Base-by-base conservation (phyloP, 192 early-diverging fungal genomes). In the Backusella tuberculispora region DNA sequence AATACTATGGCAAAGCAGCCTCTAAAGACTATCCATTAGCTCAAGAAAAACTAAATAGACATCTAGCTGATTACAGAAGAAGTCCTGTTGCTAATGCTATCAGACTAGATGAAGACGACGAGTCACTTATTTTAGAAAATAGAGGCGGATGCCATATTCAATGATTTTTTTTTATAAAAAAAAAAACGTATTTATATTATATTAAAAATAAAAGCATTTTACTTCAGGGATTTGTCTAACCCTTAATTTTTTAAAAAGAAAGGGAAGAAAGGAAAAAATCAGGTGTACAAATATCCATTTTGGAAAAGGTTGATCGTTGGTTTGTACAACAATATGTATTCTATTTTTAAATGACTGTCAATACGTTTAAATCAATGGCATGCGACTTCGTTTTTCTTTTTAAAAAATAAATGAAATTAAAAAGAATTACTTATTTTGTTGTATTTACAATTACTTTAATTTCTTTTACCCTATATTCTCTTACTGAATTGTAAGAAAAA, bases 1-100 rank as follows among this genome's bases (percentile, higher is more conserved):
- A 76, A 26, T 79, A 79, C 37, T 83, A 73, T 76, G 68, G 71
- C 7, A 78, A 76, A 43, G 81, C 81, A 12, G 81, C 77, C 4
- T 76, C 77, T 1, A 83, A 79, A 42, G 81, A 78, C 3, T 76
- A 83, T 38, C 44, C 34, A 38, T 50, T 65, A 47, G 81, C 81
- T 8, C 66, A 71, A 43, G 77, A 76, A 44, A 70, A 72, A 19
- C 63, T 83, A 12, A 78, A 83, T 40, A 74, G 64, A 47, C 72
- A 68, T 48, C 48, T 71, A n/a, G 47, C 47, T 12, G 48, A 56
- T 10, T 53, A 45, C 21, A 46, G 47, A 63, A 46, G 66, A 17
- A 44, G 24, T 5, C 53, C 53, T 60, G 53, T 26, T 12, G 53
- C 53, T 10, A 60, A 60, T 26, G 53, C 21, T 26, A 24, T 60